These are phyloP conservation scores for Yarrowia yakushimensis DNA, from an alignment of 805 yeast species.

Conservation along the genomic window DNA sequence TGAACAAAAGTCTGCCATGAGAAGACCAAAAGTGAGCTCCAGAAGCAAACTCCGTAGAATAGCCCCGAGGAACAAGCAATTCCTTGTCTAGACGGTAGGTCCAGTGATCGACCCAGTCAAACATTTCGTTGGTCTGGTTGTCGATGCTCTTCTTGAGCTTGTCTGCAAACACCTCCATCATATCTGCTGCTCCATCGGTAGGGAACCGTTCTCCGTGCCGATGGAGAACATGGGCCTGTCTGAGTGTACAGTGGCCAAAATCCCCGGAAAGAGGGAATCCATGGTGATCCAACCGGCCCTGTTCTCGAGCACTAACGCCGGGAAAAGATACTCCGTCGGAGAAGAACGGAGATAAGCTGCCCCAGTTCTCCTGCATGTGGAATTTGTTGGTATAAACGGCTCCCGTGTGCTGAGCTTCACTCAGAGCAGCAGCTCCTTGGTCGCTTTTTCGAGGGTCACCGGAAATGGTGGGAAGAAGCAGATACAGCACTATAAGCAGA, in stretches of 20 bases:
- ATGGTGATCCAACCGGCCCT: slow-evolving; percentile 29
- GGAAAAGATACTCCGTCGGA: slow-evolving; percentile 38
- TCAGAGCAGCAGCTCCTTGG: slow-evolving; percentile 10
- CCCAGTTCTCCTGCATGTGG: slow-evolving; percentile 43
- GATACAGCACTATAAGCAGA: slow-evolving; percentile 1
- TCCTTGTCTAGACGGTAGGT: slow-evolving; percentile 37
- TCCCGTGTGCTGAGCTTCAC: slow-evolving; percentile 42
- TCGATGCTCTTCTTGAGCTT: slow-evolving; percentile 30
- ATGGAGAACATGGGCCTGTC: slow-evolving; percentile 66
- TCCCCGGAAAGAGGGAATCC: slow-evolving; percentile 12
- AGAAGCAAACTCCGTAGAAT: slow-evolving; percentile 40
- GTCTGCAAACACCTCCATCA: slow-evolving; percentile 41
- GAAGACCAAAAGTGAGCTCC: slow-evolving; percentile 43
- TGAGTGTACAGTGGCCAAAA: slow-evolving; percentile 45
- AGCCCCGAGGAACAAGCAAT: slow-evolving; percentile 40
- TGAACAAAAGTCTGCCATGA: slow-evolving; percentile 41
- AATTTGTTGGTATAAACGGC: slow-evolving; percentile 37
- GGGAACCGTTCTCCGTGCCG: slow-evolving; percentile 83
- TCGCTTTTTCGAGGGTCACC: background rate
- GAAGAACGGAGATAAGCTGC: slow-evolving; percentile 42
- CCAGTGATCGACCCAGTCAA: slow-evolving; percentile 40
- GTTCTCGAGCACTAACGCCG: slow-evolving; percentile 36
- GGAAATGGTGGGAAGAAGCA: slow-evolving; percentile 6
- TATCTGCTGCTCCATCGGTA: slow-evolving; percentile 43
- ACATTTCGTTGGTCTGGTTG: slow-evolving; percentile 30